Conservation (phyloP, 1,139 yeast genomes). For the Yamadazyma sp. region DNA sequence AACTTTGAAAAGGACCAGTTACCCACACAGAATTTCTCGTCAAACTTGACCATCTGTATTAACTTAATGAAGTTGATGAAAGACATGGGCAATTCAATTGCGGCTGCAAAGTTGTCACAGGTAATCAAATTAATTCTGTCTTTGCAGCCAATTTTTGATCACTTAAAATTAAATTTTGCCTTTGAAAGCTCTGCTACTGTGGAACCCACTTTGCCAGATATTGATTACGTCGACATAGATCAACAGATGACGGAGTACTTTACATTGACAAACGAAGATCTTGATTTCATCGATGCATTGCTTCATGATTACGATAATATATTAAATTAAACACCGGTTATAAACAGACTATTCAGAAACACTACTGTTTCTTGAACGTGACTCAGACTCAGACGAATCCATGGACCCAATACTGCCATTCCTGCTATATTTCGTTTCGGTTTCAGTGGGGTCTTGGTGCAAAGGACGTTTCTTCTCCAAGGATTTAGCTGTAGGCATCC, state of each 20-base stretch:
- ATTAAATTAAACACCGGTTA: constrained; percentile 4
- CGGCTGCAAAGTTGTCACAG: constrained; percentile 24
- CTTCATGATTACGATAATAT: constrained; percentile 8
- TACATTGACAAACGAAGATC: constrained; percentile 8
- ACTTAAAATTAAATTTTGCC: not conserved
- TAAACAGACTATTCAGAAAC: constrained; percentile 13
- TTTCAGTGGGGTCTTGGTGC: constrained; percentile 3
- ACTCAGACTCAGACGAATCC: constrained; percentile 11
- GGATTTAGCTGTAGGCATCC: constrained; percentile 31
- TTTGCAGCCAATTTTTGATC: constrained; percentile 10
- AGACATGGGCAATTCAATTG: constrained; percentile 24
- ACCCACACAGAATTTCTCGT: constrained; percentile 17
- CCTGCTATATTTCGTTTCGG: constrained; percentile 12
- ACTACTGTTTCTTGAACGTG: constrained; percentile 15
- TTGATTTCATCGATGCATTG: constrained; percentile 9
- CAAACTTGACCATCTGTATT: constrained; percentile 21
- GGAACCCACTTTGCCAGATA: not conserved
- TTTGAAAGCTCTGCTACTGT: not conserved
- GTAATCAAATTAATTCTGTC: constrained; percentile 17
- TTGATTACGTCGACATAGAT: not conserved
- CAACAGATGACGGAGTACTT: constrained; percentile 2
- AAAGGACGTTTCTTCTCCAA: constrained; percentile 3
- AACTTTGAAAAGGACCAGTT: constrained; percentile 12
- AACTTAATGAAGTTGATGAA: constrained; percentile 24
- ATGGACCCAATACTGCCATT: constrained; percentile 23